Evolutionary conservation across 352 stramenopile genomes (phyloP).

Genomic region (Pythium chondricola): DNA sequence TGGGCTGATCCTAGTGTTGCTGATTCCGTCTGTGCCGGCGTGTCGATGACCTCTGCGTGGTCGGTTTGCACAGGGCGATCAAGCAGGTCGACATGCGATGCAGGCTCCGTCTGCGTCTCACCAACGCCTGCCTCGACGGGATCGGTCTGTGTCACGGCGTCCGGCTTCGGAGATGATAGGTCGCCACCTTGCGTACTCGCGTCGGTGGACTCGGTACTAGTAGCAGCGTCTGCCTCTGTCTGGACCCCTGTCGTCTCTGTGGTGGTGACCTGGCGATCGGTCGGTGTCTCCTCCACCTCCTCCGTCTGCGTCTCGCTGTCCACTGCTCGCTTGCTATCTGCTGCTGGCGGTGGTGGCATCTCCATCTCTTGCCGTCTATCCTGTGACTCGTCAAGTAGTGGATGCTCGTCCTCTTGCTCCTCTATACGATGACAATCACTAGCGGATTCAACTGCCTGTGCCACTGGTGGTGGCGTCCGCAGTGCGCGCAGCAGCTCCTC

Average conservation of each 20-base stretch:
- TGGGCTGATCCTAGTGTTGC: not conserved
- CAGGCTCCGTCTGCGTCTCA: not conserved
- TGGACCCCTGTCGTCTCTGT: not conserved
- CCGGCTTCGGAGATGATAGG: too few relatives aligned
- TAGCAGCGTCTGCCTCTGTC: not conserved
- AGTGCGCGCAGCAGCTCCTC: conserved; percentile 21
- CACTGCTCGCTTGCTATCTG: too few relatives aligned
- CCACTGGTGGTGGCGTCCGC: not conserved
- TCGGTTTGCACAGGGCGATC: too few relatives aligned
- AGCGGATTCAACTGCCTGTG: too few relatives aligned
- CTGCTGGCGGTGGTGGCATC: not conserved
- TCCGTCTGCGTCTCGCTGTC: not conserved
- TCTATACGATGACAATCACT: too few relatives aligned
- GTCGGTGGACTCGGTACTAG: not conserved
- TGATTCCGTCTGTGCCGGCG: not conserved
- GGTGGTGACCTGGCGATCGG: not conserved
- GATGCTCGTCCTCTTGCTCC: too few relatives aligned
- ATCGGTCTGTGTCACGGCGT: not conserved
- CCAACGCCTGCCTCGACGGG: not conserved
- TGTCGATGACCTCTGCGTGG: too few relatives aligned
- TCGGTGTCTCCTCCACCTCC: not conserved
- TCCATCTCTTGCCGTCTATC: too few relatives aligned
- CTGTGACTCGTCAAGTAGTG: too few relatives aligned
- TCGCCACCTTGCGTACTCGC: not conserved
- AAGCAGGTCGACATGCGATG: too few relatives aligned